Evolutionary conservation across 2,329 filamentous ascomycete species (phyloP).

Genomic region (Penicillium sp.): DNA sequence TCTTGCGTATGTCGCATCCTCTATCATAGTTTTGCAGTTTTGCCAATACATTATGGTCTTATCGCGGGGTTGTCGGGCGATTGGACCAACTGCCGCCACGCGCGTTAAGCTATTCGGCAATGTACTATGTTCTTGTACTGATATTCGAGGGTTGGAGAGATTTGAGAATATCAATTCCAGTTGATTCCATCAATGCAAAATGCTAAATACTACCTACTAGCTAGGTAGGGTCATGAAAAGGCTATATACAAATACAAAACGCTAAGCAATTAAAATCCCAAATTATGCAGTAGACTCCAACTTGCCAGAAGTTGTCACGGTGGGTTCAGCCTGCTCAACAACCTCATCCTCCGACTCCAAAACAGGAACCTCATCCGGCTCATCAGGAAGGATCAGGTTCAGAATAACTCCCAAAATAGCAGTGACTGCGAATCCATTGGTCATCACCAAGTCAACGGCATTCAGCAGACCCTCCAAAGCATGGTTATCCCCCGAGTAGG

Average conservation of each 20-base stretch:
- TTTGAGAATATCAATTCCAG: not conserved
- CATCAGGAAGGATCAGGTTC: conserved; percentile 71
- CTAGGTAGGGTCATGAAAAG: not conserved
- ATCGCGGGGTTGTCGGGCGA: too few relatives aligned
- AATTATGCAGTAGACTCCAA: conserved; percentile 2
- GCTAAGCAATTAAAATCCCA: not conserved
- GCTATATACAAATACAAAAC: not conserved
- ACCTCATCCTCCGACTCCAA: conserved; percentile 23
- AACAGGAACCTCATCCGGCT: conserved; percentile 65
- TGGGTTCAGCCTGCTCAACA: conserved; percentile 6
- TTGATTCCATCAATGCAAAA: not conserved
- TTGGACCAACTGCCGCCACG: too few relatives aligned
- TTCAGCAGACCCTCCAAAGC: conserved; percentile 61
- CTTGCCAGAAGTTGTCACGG: conserved; percentile 5
- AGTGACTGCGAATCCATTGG: conserved; percentile 63
- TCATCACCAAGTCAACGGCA: conserved; percentile 65
- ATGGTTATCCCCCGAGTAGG: conserved; percentile 58
- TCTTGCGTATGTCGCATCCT: not conserved
- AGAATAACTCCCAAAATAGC: conserved; percentile 71
- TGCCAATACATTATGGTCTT: not conserved
- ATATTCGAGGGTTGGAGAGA: too few relatives aligned
- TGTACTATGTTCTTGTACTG: too few relatives aligned
- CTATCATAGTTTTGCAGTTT: not conserved
- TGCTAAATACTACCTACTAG: not conserved
- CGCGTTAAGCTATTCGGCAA: too few relatives aligned